A percentile compares a stretch with the other conserved stretches of the same genome.
Evolutionary conservation across 1,139 yeast species (phyloP).

Genomic region (Candida sp.): DNA sequence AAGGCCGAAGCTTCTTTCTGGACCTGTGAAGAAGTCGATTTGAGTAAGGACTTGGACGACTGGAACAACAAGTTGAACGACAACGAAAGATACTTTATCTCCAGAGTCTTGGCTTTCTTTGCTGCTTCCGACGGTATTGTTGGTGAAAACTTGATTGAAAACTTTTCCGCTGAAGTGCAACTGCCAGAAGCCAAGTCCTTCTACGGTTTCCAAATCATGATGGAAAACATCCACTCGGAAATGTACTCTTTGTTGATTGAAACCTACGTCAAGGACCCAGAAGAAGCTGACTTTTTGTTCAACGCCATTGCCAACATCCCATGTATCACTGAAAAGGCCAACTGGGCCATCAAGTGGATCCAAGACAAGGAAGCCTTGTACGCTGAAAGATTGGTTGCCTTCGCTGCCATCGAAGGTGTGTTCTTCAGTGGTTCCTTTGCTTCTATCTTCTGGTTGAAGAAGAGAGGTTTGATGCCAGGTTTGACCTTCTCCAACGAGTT

Average conservation of each 20-base stretch:
- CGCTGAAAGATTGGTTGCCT: conserved; percentile 96
- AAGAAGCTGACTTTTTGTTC: conserved; percentile 86
- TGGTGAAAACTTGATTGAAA: conserved; percentile 95
- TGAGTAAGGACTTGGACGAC: conserved; percentile 88
- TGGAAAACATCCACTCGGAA: conserved; percentile 99
- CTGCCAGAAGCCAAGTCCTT: conserved; percentile 98
- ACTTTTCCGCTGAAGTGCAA: conserved; percentile 97
- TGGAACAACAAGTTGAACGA: conserved; percentile 88
- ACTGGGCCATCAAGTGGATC: conserved; percentile 99
- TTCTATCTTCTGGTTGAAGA: conserved; percentile 97
- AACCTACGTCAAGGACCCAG: conserved; percentile 93
- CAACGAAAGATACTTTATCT: conserved; percentile 88
- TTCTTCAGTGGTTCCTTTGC: conserved; percentile 99
- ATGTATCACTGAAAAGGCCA: conserved; percentile 94
- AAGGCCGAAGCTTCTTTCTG: conserved; percentile 99
- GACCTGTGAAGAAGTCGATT: conserved; percentile 99
- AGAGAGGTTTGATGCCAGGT: conserved; percentile 99
- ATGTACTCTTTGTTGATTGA: conserved; percentile 95
- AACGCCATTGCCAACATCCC: conserved; percentile 96
- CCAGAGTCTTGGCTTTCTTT: conserved; percentile 95
- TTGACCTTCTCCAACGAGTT: conserved; percentile 95
- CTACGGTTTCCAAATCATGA: conserved; percentile 99
- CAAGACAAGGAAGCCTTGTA: conserved; percentile 84
- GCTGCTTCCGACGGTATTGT: conserved; percentile 99
- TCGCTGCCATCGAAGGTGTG: conserved; percentile 99